phyloP scores from a whole-genome alignment of 192 early-diverging fungal species.

The Coemansia reversa region DNA sequence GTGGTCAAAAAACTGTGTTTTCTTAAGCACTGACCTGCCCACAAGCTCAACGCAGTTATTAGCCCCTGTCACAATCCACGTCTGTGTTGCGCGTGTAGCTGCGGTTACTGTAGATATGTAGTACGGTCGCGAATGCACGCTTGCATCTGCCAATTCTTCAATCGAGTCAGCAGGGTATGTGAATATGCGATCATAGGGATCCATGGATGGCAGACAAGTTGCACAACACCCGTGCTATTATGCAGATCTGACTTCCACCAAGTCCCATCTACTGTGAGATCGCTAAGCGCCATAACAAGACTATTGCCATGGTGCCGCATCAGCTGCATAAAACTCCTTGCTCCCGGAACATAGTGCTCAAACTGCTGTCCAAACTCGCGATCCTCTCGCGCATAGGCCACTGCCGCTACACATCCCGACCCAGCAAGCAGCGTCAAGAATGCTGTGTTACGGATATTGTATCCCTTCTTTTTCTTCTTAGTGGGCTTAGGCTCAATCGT shows the following conservation, averaged over 20 bases:
- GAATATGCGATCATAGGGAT: slow-evolving; percentile 46
- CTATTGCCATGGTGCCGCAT: too few relatives aligned
- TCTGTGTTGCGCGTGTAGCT: slow-evolving; percentile 30
- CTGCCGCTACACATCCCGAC: too few relatives aligned
- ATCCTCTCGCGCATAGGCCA: too few relatives aligned
- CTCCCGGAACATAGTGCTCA: too few relatives aligned
- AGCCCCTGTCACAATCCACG: slow-evolving; percentile 30
- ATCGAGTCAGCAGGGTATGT: slow-evolving; percentile 26
- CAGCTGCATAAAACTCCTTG: too few relatives aligned
- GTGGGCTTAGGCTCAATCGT: too few relatives aligned
- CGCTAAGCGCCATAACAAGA: too few relatives aligned
- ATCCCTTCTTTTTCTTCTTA: too few relatives aligned
- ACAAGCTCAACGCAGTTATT: slow-evolving; percentile 19
- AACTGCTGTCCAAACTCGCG: too few relatives aligned
- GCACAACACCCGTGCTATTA: slow-evolving; percentile 45
- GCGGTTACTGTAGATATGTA: slow-evolving; percentile 40
- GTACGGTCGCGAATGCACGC: slow-evolving; percentile 15
- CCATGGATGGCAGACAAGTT: slow-evolving; percentile 26
- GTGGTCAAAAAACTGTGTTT: slow-evolving; percentile 28
- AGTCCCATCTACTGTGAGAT: slow-evolving; percentile 45
- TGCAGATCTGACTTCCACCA: slow-evolving; percentile 38
- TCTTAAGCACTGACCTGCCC: slow-evolving; percentile 13
- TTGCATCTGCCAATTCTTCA: background rate
- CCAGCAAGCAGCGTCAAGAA: too few relatives aligned
- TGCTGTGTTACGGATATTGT: too few relatives aligned